These are phyloP conservation scores for Fusarium sp. DNA, from an alignment of 2,329 filamentous ascomycete genomes.

Conservation along the genomic window DNA sequence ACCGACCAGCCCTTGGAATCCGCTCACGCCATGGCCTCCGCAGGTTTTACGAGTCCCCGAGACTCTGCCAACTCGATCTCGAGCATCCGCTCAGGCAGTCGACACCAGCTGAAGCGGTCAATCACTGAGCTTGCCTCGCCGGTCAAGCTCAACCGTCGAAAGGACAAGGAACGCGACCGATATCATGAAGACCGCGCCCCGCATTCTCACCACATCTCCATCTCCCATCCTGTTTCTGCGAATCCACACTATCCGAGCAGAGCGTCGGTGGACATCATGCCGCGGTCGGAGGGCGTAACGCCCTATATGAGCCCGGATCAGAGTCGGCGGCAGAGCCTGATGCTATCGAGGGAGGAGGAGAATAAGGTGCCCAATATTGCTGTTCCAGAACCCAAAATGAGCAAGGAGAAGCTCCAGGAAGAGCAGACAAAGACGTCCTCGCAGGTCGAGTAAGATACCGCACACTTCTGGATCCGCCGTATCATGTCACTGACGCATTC, in stretches of 20 bases:
- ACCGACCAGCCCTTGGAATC: constrained; percentile 3
- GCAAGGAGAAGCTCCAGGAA: constrained; percentile 58
- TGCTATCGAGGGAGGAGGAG: constrained; percentile 53
- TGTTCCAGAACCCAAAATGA: constrained; percentile 45
- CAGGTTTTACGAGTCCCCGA: constrained; percentile 47
- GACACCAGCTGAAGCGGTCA: constrained; percentile 70
- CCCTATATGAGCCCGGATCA: constrained; percentile 60
- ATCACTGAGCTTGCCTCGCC: constrained; percentile 69
- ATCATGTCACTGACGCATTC: constrained; percentile 42
- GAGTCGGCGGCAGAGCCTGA: constrained; percentile 62
- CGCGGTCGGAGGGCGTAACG: constrained; percentile 62
- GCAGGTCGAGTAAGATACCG: constrained; percentile 53
- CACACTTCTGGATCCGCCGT: not conserved
- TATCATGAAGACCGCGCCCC: constrained; percentile 52
- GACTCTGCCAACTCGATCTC: constrained; percentile 47
- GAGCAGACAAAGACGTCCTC: constrained; percentile 55
- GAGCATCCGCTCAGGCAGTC: constrained; percentile 52
- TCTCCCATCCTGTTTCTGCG: constrained; percentile 44
- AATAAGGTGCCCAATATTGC: constrained; percentile 30
- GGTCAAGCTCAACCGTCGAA: constrained; percentile 57
- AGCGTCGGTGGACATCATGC: constrained; percentile 62
- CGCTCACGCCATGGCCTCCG: constrained; percentile 44
- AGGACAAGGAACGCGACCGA: constrained; percentile 50
- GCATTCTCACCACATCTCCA: constrained; percentile 35
- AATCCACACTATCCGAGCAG: constrained; percentile 53